Evolutionary conservation across 1,139 yeast species (phyloP), one percentile per base, ranked within the genome.

Genomic region (Yamadazyma mexicana): DNA sequence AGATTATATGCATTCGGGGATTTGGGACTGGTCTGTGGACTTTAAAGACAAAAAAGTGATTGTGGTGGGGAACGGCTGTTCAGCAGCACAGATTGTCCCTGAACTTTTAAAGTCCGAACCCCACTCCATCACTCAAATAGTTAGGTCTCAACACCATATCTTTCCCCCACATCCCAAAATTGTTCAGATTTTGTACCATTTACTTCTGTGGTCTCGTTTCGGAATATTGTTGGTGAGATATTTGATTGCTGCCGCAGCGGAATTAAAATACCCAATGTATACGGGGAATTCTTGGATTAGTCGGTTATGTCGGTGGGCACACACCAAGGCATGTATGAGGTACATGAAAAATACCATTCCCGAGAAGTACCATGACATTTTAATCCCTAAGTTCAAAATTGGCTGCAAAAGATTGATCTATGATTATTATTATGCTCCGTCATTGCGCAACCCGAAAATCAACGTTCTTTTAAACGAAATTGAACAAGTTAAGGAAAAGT

Each of bases 391-490:
- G 18, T 70, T 52, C 50, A 69, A 68, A 46, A 57, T 70, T 45
- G 76, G 76, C 3, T 70, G 76, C 53, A 70, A 70, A 47, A 55
- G 76, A 40, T 52, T 69, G 47, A 63, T 70, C 36, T 69, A 61
- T 46, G 76, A 70, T 48, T 56, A 67, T 45, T 45, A 50, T 29
- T 70, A 70, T 46, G 55, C 68, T 26, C 65, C 73, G 1, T 40
- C 61, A 2, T 58, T 69, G 40, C 53, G 54, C 31, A 69, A 69
- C 40, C 59, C 65, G 9, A 52, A 66, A 34, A 43, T 69, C 17
- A 55, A 59, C 30, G 48, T 70, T 29, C 53, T 54, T 10, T 47
- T 55, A 31, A 54, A 52, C 11, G 52, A 48, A 4, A 61, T 70
- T 20, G 56, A 50, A 9, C 52, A 53, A 24, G 54, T 69, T 14